Evolutionary conservation across 352 stramenopile genomes (phyloP), one percentile per base, ranked within the genome.

Genomic region (Halophytophthora batemanensis): DNA sequence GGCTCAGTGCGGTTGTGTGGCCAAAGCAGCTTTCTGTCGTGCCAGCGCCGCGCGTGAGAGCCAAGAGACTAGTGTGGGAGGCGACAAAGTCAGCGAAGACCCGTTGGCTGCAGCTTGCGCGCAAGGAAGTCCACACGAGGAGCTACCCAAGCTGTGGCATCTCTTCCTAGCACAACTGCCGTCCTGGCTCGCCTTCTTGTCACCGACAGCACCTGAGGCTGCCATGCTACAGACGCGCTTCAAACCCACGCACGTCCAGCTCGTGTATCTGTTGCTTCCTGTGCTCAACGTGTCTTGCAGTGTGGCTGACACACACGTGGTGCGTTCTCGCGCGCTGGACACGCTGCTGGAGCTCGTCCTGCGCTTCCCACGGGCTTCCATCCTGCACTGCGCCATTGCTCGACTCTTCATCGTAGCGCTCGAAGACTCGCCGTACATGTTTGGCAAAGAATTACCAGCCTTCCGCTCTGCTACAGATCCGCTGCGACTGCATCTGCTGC

Each of bases 331-430:
- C 47, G 72, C 65, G 2, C 73, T 88, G 21, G 67, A 82, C 38
- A 36, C 51, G 13, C 55, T 83, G 5, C 82, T 98, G 15, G 90
- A 98, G 59, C 71, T 98, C 33, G 87, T 98, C 56, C 60, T 96
- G 19, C 76, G 91, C 5, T 98, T 94, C 64, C 62, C 97, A 0
- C 81, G 93, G 29, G 87, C 97, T 51, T 90, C 63, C 50, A 95
- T 76, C 56, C 56, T 87, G 34, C 78, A 74, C 38, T 87, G 71
- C 37, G 71, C 76, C 17, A 82, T 87, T 34, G 69, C 69, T 2
- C 63, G 81, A 6, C 59, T 91, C 19, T 91, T 80, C 45, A 89
- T 91, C 52, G 77, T 87, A 25, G 77, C 66, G n/a, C 69, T 91
- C 6, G 81, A 91, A 43, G 81, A 91, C 46, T 84, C 77, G 19